Percentiles rank a stretch among this genome's conserved stretches.
phyloP scores from a whole-genome alignment of 2,329 filamentous ascomycete species.

The Arthrobotrys musiformis region DNA sequence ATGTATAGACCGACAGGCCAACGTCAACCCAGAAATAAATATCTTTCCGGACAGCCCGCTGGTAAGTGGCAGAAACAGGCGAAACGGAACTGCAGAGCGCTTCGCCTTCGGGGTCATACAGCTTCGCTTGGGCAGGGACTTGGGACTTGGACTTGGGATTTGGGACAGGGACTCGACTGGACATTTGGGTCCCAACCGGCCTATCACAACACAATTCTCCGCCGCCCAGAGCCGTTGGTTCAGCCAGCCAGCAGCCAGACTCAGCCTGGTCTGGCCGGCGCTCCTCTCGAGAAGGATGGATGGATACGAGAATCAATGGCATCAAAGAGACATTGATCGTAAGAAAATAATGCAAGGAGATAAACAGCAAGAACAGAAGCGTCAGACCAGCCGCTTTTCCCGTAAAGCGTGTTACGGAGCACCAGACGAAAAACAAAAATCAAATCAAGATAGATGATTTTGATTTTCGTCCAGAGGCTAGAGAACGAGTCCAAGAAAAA shows the following conservation, averaged over 20 bases:
- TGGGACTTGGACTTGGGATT: no score
- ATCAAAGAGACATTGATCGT: conserved; percentile 3
- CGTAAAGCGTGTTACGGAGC: conserved; percentile 45
- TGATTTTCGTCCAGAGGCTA: conserved; percentile 17
- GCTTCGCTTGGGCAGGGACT: conserved; percentile 5
- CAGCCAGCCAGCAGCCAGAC: neutral
- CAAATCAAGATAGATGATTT: neutral
- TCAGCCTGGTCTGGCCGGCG: conserved; percentile 10
- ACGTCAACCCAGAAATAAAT: neutral
- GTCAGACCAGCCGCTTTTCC: neutral
- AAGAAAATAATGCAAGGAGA: neutral
- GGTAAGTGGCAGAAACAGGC: conserved; percentile 31
- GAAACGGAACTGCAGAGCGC: neutral
- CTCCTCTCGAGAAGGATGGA: conserved; percentile 36
- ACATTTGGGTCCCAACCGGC: neutral
- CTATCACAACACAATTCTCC: conserved; percentile 13
- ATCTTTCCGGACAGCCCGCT: conserved; percentile 15
- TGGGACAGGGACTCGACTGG: no score
- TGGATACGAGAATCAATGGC: conserved; percentile 5
- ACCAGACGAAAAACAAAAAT: neutral
- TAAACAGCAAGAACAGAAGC: neutral
- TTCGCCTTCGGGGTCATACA: neutral
- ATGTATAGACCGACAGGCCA: no score
- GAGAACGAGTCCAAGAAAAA: neutral
- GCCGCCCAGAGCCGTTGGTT: conserved; percentile 1